Conservation (phyloP, 1,139 yeast species). For the Yamadazyma aaseri region DNA sequence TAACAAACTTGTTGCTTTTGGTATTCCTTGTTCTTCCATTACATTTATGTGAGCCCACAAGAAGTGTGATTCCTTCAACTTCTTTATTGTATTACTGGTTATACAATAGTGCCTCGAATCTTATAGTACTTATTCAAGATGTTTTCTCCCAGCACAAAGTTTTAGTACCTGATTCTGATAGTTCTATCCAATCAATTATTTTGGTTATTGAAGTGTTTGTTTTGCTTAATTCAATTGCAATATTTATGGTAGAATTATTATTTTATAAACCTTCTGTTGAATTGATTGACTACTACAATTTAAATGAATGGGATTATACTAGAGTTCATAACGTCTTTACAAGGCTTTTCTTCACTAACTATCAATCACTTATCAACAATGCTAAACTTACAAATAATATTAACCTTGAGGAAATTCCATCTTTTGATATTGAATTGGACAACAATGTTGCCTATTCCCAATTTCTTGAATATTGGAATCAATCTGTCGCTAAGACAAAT, state of each 20-base stretch:
- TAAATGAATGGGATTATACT: conserved; percentile 30
- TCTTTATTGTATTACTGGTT: conserved; percentile 35
- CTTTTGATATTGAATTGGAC: conserved; percentile 20
- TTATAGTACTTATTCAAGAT: conserved; percentile 29
- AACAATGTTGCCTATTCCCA: conserved; percentile 20
- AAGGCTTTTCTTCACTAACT: conserved; percentile 23
- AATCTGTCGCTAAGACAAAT: conserved; percentile 18
- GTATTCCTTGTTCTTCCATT: conserved; percentile 25
- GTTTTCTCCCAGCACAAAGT: conserved; percentile 27
- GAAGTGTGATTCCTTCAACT: conserved; percentile 26
- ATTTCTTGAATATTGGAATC: conserved; percentile 24
- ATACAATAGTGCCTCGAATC: conserved; percentile 16
- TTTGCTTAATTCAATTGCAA: conserved; percentile 26
- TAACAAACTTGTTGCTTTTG: conserved; percentile 15
- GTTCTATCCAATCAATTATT: conserved; percentile 13
- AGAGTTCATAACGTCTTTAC: conserved; percentile 25
- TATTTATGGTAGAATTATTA: conserved; percentile 38
- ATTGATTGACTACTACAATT: conserved; percentile 36
- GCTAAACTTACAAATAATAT: conserved; percentile 23
- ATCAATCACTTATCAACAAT: conserved; percentile 20
- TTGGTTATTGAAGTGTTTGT: conserved; percentile 20
- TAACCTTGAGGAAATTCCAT: conserved; percentile 24
- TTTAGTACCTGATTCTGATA: conserved; percentile 18
- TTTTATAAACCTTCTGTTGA: conserved; percentile 46
- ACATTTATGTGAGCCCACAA: conserved; percentile 34